Conservation (phyloP, 2,329 filamentous ascomycete genomes). For the Alternaria sp. region DNA sequence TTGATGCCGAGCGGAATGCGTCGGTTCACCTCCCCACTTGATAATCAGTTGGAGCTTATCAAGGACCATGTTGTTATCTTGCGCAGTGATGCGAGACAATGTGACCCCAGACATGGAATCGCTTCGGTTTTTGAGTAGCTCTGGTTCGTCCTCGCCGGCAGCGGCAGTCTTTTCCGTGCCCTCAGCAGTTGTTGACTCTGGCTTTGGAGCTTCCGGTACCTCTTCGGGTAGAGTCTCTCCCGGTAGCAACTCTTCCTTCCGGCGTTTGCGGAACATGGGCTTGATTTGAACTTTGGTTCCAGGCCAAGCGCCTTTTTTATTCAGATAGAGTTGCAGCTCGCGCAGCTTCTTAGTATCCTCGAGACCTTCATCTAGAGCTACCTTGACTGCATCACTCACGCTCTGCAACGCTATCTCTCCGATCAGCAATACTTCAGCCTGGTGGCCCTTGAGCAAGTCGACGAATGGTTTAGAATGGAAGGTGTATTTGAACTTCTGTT, state of each 20-base stretch:
- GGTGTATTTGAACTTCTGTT: constrained; percentile 99
- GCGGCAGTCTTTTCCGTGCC: constrained; percentile 29
- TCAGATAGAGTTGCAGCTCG: constrained; percentile 81
- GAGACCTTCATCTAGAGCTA: constrained; percentile 76
- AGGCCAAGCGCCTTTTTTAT: constrained; percentile 91
- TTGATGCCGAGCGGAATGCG: constrained; percentile 95
- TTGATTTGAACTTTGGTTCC: constrained; percentile 99
- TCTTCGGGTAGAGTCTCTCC: constrained; percentile 40
- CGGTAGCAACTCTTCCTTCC: constrained; percentile 63
- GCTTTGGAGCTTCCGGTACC: constrained; percentile 33
- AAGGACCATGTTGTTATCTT: constrained; percentile 88
- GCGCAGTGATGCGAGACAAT: constrained; percentile 91
- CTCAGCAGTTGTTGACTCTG: constrained; percentile 24
- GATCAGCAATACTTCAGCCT: constrained; percentile 93
- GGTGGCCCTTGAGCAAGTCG: constrained; percentile 89
- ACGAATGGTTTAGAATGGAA: constrained; percentile 98
- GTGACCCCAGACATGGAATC: constrained; percentile 90
- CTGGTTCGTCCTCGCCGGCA: constrained; percentile 20
- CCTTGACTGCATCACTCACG: constrained; percentile 85
- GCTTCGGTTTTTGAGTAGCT: constrained; percentile 54
- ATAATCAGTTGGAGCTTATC: constrained; percentile 98
- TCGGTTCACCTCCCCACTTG: constrained; percentile 98
- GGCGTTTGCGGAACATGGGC: constrained; percentile 95
- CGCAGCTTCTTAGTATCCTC: constrained; percentile 90
- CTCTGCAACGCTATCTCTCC: constrained; percentile 88